phyloP scores from a whole-genome alignment of 805 yeast species.

The Lipomyces yamadae region DNA sequence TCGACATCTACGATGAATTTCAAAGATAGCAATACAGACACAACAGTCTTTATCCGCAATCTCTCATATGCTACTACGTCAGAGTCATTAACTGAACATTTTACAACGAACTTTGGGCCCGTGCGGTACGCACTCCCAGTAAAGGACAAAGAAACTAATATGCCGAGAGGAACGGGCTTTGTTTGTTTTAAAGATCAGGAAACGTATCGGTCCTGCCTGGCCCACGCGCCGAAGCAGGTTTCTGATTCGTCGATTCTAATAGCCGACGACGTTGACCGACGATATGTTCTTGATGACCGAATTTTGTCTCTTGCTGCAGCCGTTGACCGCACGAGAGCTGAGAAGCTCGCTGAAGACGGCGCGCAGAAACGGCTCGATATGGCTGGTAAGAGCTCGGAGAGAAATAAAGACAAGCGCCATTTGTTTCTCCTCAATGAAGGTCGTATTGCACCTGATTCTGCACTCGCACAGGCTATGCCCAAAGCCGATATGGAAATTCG shows the following conservation, averaged over 20 bases:
- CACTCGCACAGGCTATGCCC: constrained; percentile 70
- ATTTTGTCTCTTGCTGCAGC: constrained; percentile 82
- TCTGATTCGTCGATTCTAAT: constrained; percentile 63
- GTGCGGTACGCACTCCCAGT: constrained; percentile 94
- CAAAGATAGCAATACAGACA: constrained; percentile 45
- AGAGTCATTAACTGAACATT: constrained; percentile 78
- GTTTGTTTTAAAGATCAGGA: constrained; percentile 76
- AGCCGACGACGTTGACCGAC: constrained; percentile 80
- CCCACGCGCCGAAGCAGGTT: constrained; percentile 76
- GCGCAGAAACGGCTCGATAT: constrained; percentile 72
- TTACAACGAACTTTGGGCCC: constrained; percentile 73
- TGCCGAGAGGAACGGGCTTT: constrained; percentile 93
- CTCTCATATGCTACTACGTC: constrained; percentile 92
- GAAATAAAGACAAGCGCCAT: constrained; percentile 76
- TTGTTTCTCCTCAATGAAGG: constrained; percentile 91
- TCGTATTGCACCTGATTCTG: constrained; percentile 78
- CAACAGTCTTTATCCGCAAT: constrained; percentile 84
- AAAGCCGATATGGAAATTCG: constrained; percentile 81
- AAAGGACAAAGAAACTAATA: constrained; percentile 78
- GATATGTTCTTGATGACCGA: constrained; percentile 90
- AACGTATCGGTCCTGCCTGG: constrained; percentile 69
- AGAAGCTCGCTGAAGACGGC: constrained; percentile 70
- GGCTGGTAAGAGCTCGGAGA: constrained; percentile 79
- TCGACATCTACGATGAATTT: constrained; percentile 15
- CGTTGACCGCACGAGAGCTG: constrained; percentile 84